These are phyloP conservation scores for Zancudomyces culisetae DNA, from an alignment of 371 early-diverging fungal genomes.

Conservation along the genomic window DNA sequence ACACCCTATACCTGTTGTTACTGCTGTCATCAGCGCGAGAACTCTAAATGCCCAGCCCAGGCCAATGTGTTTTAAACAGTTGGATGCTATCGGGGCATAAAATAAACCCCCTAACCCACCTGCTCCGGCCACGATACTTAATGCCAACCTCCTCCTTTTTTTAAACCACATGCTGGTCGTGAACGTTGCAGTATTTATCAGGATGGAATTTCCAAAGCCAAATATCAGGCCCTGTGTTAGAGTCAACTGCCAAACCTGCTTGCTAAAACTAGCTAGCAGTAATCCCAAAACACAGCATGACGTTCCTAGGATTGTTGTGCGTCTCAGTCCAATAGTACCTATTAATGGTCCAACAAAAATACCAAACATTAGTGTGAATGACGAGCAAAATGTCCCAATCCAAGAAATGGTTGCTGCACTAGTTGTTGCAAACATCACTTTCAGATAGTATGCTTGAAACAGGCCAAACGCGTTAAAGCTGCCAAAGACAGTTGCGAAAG, in stretches of 20 bases:
- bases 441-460: conserved; percentile 14
- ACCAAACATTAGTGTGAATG: conserved; percentile 10
- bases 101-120: background rate
- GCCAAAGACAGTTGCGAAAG: background rate
- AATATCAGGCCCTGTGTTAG: conserved; percentile 14
- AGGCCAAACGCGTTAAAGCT: conserved; percentile 7
- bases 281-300: conserved; percentile 5
- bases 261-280: conserved; percentile 12
- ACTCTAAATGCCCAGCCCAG: background rate
- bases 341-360: conserved; percentile 10
- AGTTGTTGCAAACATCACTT: conserved; percentile 8
- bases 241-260: conserved; percentile 13
- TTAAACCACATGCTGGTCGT: background rate
- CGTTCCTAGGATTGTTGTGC: conserved; percentile 8
- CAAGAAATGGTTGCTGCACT: conserved; percentile 13
- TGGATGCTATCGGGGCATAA: background rate
- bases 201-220: conserved; percentile 19
- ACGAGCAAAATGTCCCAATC: conserved; percentile 10
- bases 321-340: conserved; percentile 12
- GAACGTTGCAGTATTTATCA: conserved; percentile 2
- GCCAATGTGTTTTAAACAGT: background rate
- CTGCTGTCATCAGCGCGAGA: background rate
- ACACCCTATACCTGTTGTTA: background rate
- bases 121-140: background rate
- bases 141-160: background rate